Evolutionary conservation across 140 eudicot species (phyloP).

Genomic region (Flaveria floridana): DNA sequence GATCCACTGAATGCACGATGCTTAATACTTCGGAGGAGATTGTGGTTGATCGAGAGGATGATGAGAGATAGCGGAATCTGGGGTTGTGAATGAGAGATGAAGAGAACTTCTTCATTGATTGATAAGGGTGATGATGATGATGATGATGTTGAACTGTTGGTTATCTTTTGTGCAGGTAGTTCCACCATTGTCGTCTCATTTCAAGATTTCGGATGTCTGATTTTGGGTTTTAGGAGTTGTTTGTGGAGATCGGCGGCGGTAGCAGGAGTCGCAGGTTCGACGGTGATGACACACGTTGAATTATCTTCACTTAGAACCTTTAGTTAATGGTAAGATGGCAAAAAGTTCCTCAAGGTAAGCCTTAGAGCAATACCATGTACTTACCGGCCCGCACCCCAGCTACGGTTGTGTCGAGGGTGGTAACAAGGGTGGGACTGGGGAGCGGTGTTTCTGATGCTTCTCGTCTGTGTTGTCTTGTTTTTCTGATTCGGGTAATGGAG

Average conservation of each 20-base stretch:
- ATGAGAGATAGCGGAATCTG: slow-evolving; percentile 24
- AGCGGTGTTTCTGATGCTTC: no score
- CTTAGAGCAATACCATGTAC: no score
- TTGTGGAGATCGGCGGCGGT: not conserved
- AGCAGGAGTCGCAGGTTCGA: not conserved
- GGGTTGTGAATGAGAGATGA: slow-evolving; percentile 26
- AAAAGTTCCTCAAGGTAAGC: no score
- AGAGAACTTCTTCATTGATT: slow-evolving; percentile 31
- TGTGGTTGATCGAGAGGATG: slow-evolving; percentile 27
- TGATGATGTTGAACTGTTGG: slow-evolving; percentile 9
- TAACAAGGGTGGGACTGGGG: no score
- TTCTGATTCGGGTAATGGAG: no score
- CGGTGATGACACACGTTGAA: not conserved
- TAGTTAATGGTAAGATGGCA: not conserved
- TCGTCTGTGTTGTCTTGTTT: no score
- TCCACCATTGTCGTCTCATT: slow-evolving; percentile 35
- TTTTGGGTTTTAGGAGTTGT: not conserved
- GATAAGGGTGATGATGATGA: slow-evolving; percentile 1
- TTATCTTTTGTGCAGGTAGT: slow-evolving; percentile 14
- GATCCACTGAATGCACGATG: slow-evolving; percentile 43
- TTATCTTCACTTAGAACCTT: not conserved
- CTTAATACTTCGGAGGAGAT: slow-evolving; percentile 41
- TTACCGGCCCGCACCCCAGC: no score
- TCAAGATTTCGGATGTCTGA: not conserved
- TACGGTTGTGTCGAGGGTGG: no score